These are phyloP conservation scores for Bruguiera sexangula DNA, from an alignment of 345 rosid genomes.

Conservation along the genomic window DNA sequence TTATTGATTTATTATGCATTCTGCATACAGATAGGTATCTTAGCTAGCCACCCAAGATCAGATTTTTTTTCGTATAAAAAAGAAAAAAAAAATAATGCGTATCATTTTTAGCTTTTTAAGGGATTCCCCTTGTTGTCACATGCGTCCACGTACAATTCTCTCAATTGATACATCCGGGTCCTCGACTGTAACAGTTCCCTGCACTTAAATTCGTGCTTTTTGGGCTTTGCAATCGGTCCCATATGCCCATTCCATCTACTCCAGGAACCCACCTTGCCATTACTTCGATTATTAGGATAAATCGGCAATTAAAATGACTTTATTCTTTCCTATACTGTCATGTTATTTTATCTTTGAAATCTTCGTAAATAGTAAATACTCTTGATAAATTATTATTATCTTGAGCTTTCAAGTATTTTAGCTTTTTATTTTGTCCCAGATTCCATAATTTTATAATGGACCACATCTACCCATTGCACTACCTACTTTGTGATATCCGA, in stretches of 20 bases:
- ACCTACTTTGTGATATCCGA: too few species aligned
- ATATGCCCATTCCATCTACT: not conserved
- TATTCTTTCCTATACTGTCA: too few species aligned
- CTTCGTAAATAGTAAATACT: not conserved
- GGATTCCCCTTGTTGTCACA: not conserved
- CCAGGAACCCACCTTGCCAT: not conserved
- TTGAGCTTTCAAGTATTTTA: not conserved
- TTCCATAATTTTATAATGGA: not conserved
- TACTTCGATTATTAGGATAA: too few species aligned
- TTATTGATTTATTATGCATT: too few species aligned
- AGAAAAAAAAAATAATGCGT: too few species aligned
- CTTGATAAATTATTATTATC: not conserved
- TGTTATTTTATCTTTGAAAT: too few species aligned
- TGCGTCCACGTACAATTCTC: constrained; percentile 3
- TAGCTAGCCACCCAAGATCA: too few species aligned
- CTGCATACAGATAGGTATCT: too few species aligned
- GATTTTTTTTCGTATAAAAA: too few species aligned
- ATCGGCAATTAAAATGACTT: too few species aligned
- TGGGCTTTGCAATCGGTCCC: constrained; percentile 12
- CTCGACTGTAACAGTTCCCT: not conserved
- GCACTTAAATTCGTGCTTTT: constrained; percentile 13
- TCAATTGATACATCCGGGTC: not conserved
- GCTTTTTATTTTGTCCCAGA: not conserved
- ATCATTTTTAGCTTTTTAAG: not conserved
- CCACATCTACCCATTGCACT: not conserved